phyloP scores from a whole-genome alignment of 257 asterid genomes.

The Ballota nigra region DNA sequence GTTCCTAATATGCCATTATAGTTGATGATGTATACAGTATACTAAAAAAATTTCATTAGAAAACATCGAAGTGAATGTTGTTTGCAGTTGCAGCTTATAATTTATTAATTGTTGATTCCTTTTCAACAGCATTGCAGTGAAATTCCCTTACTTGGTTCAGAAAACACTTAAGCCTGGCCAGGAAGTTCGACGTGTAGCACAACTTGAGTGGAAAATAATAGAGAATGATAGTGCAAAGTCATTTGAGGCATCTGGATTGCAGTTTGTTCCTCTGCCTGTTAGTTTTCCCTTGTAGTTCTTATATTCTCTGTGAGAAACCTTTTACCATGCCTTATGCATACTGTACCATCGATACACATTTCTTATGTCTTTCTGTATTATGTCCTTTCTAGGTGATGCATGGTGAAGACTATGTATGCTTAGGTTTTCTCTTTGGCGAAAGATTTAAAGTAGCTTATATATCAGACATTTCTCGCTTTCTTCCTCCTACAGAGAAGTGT shows the following conservation, averaged over 20 bases:
- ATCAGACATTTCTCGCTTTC: conserved; percentile 87
- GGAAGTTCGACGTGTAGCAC: conserved; percentile 93
- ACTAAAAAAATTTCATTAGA: background rate
- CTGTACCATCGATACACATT: conserved; percentile 19
- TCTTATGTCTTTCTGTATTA: conserved; percentile 16
- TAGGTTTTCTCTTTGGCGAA: conserved; percentile 90
- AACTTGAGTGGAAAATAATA: conserved; percentile 82
- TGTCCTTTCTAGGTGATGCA: conserved; percentile 79
- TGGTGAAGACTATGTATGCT: conserved; percentile 90
- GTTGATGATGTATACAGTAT: background rate
- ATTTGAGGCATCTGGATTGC: conserved; percentile 84
- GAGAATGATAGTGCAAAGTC: conserved; percentile 68
- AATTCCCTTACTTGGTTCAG: conserved; percentile 84
- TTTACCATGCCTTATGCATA: background rate
- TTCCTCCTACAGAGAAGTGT: conserved; percentile 77
- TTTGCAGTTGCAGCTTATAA: conserved; percentile 17
- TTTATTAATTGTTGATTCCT: conserved; percentile 17
- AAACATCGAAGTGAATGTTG: background rate
- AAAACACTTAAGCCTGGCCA: conserved; percentile 81
- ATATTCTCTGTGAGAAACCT: conserved; percentile 17
- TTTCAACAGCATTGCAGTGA: conserved; percentile 69
- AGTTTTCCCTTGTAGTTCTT: conserved; percentile 37
- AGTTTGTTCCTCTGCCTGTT: conserved; percentile 85
- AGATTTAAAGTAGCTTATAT: conserved; percentile 75
- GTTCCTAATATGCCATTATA: background rate